Evolutionary conservation across 2,329 filamentous ascomycete species (phyloP).

Genomic region (Pseudodiploospora longispora): DNA sequence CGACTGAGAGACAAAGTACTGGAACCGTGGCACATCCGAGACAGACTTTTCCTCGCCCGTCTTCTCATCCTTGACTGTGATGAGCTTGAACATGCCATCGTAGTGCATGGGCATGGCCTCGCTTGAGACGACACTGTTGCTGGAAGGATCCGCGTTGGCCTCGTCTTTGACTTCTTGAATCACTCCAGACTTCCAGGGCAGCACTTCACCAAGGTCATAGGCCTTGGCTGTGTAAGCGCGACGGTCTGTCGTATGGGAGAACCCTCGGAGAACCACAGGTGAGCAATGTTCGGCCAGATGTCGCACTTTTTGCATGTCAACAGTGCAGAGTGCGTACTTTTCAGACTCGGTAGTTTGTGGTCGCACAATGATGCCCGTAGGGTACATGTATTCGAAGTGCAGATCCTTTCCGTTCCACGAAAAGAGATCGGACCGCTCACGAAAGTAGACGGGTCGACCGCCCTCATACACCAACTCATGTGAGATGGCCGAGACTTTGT

Average conservation of each 20-base stretch:
- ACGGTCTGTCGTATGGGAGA: slow-evolving; percentile 36
- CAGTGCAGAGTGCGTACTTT: slow-evolving; percentile 3
- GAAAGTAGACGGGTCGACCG: slow-evolving; percentile 26
- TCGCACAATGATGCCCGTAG: slow-evolving; percentile 8
- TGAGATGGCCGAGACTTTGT: slow-evolving; percentile 13
- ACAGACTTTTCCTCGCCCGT: slow-evolving; percentile 2
- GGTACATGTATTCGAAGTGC: slow-evolving; percentile 13
- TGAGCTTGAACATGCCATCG: slow-evolving; percentile 5
- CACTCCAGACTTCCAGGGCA: slow-evolving; percentile 1
- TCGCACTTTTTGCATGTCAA: slow-evolving; percentile 37
- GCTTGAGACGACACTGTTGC: slow-evolving; percentile 2
- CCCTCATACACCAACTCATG: slow-evolving; percentile 25
- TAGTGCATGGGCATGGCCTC: slow-evolving; percentile 6
- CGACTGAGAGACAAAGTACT: slow-evolving; percentile 2
- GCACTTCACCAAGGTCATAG: slow-evolving; percentile 32
- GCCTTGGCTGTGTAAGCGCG: slow-evolving; percentile 37
- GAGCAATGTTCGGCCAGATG: slow-evolving; percentile 40
- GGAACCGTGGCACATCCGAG: neutral
- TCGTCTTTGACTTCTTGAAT: slow-evolving; percentile 4
- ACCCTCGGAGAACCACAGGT: slow-evolving; percentile 44
- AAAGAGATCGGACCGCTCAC: slow-evolving; percentile 24
- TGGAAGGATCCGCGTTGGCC: neutral
- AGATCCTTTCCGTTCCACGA: slow-evolving; percentile 10
- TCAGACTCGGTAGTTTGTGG: neutral
- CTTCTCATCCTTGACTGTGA: neutral